Evolutionary conservation across 2,329 filamentous ascomycete genomes (phyloP), one percentile per base, ranked within the genome.

Genomic region (Aulographum hederae): DNA sequence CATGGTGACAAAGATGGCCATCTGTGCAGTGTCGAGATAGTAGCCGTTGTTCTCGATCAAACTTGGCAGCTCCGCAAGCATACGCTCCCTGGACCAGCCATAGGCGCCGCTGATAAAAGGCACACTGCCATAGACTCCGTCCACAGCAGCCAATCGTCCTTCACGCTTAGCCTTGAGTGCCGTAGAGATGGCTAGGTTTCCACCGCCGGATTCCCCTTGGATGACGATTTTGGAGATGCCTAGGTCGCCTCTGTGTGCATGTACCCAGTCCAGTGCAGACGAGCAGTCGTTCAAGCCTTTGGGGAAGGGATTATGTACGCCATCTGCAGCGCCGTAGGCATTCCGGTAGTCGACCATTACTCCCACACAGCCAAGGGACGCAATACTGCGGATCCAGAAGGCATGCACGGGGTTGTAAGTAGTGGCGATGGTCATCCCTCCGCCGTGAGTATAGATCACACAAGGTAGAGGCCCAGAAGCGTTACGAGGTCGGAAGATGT

Each of bases 281-380:
- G 37, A 38, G 30, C 45, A 47, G 33, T 50, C 46, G 29, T 48
- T 47, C 18, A 48, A 33, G 1, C 46, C 46, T 8, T 34, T 40
- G 2, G 46, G 46, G 33, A 46, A 49, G 5, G 30, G 29, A 2
- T 32, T n/a, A 25, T 8, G 21, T n/a, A 8, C n/a, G 35, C 43
- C 37, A n/a, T 31, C 31, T 23, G 37, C 38, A 17, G 39, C 31
- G 18, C 35, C 41, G 29, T 37, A 47, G 18, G 46, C 46, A 31
- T 48, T 50, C 31, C 47, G 45, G 35, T 44, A 49, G 34, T 51
- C 46, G 28, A 46, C 36, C n/a, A 37, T 37, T 19, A 51, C 42
- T 13, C 34, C 40, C 3, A 48, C 33, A 10, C 43, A 28, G 13
- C 43, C 44, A 3, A 44, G 45, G 12, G 31, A 43, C 18, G 35